Conservation (phyloP, 1,139 yeast species). For the Kurtzmaniella quercitrusa region DNA sequence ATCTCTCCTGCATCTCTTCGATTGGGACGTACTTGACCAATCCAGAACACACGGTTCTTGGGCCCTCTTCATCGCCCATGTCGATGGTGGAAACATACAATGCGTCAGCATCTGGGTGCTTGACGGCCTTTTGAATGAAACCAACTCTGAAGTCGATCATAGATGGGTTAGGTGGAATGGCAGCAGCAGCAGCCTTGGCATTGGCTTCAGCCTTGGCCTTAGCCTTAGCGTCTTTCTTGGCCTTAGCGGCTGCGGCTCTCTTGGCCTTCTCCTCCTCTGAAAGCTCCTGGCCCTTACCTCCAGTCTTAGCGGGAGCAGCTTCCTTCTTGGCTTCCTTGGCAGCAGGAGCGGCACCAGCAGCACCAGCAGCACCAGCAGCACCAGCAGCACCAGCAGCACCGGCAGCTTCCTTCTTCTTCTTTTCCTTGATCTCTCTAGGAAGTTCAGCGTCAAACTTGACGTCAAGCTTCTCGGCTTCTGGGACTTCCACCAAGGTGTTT, state of each 20-base stretch:
- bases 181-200: constrained; percentile 52
- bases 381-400: constrained; percentile 25
- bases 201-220: constrained; percentile 62
- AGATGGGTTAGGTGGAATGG: constrained; percentile 68
- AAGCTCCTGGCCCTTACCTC: constrained; percentile 19
- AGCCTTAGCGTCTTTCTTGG: constrained; percentile 70
- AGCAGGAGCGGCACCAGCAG: constrained; percentile 14
- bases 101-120: constrained; percentile 97
- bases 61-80: constrained; percentile 94
- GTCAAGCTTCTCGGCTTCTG: constrained; percentile 48
- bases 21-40: constrained; percentile 48
- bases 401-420: constrained; percentile 39
- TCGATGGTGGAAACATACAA: constrained; percentile 94
- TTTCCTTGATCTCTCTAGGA: constrained; percentile 53
- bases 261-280: constrained; percentile 62
- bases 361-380: constrained; percentile 21
- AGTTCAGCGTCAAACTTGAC: constrained; percentile 59
- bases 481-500: constrained; percentile 53
- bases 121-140: constrained; percentile 90
- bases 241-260: constrained; percentile 58
- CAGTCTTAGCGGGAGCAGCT: constrained; percentile 15
- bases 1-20: constrained; percentile 43
- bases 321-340: constrained; percentile 19
- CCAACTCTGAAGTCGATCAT: constrained; percentile 93
- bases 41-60: constrained; percentile 98